Evolutionary conservation across 495 filamentous ascomycete genomes (phyloP), one percentile per base, ranked within the genome.

Genomic region (Penicillium odoratum): DNA sequence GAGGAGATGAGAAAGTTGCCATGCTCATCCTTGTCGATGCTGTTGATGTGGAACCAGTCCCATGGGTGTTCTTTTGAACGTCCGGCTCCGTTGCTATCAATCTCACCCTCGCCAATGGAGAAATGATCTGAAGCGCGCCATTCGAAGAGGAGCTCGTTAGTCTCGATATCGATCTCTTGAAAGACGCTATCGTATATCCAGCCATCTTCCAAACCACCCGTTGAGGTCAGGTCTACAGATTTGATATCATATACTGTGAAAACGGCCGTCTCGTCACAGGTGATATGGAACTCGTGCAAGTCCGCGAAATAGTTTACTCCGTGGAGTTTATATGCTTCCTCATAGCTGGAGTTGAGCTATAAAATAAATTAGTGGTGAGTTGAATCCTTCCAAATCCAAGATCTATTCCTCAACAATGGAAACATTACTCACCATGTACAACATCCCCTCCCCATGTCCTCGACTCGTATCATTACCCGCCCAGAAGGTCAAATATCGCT

Each of bases 161-260:
- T 79, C 45, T 74, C 73, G 30, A 80, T 63, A 34, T 80, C 66
- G 8, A 76, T 63, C 74, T 83, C 81, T 56, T 81, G 79, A 48
- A 84, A 75, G 3, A 76, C 70, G 18, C 79, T 69, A 54, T 84
- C 78, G 29, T 71, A 78, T 49, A 84, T 74, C 74, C 76, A 83
- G 45, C 82, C 82, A 36, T 77, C 52, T 6, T 64, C 38, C 0
- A 69, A 72, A 1, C 73, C 78, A 21, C 69, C 74, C 38, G 73
- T 68, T 2, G 69, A 57, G 1, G 68, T 69, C 10, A 83, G 64
- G 53, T 84, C 75, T 5, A 70, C 69, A 0, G 60, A 59, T 7
- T 69, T 65, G 2, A 69, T 67, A 31, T 81, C 72, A 56, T 83
- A 84, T 25, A 79, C 67, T 7, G 77, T 74, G 34, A 83, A 76